Evolutionary conservation across 345 rosid genomes (phyloP), one percentile per base, ranked within the genome.

Genomic region (Erysimum cheiranthoides): DNA sequence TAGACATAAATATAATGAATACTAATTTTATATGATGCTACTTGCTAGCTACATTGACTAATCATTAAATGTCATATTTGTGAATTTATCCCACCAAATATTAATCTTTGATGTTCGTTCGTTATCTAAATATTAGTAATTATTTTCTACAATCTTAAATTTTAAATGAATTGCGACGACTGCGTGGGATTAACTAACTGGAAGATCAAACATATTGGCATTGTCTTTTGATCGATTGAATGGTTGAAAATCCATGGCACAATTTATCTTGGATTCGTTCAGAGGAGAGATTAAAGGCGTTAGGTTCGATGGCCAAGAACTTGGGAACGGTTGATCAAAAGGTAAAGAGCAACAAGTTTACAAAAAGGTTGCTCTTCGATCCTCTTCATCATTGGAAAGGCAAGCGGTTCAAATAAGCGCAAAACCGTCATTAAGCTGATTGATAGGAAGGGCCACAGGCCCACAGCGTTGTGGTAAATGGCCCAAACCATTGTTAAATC

Each of bases 391-490:
- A 47, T 49, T 11, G 7, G 56, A 10, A 10, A 10, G 45, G 56
- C 56, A 50, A 50, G 28, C 31, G 14, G 56, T 5, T 50, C 21
- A 7, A 51, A 27, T 11, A 25, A 51, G 32, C 25, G 25, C 25
- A 21, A 49, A 49, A 49, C 30, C 3, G 12, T 49, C 32, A 53
- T 27, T 52, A 11, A 52, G 34, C 34, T 52, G 34, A 53, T 27
- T 53, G 35, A 53, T 53, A 28, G 58, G 58, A 51, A 51, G 32
- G 25, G 8, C 57, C n/a, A 51, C 56, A 51, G 32, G 25, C 4
- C 57, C n/a, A 51, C 56, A 25, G 1, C 0, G 31, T 25, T 27
- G 31, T 25, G 3, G 32, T 51, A 51, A 25, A 51, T 12, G 8
- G 6, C 56, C 56, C 56, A 10, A 4, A 25, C 31, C 3, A 21